phyloP scores from a whole-genome alignment of 345 rosid genomes.

The Hibiscus mutabilis region DNA sequence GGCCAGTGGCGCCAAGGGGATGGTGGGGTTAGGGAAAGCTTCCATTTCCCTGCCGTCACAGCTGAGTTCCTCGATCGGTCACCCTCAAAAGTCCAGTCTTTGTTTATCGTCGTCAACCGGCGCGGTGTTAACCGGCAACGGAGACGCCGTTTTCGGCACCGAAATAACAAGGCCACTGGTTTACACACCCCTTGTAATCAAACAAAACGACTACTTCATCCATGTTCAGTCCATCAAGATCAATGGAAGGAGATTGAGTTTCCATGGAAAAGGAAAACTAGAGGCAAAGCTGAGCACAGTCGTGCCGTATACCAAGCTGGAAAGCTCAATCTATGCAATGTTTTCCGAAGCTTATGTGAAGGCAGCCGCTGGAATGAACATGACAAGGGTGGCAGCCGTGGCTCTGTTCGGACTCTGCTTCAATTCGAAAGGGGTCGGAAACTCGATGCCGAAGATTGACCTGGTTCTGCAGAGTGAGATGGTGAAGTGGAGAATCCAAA shows the following conservation, averaged over 20 bases:
- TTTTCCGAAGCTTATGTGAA: slow-evolving; percentile 34
- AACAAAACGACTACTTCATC: slow-evolving; percentile 36
- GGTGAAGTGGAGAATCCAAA: slow-evolving; percentile 72
- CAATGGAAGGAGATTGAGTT: slow-evolving; percentile 30
- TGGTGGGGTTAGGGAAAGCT: slow-evolving; percentile 55
- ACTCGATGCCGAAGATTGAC: slow-evolving; percentile 47
- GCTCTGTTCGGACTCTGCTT: slow-evolving; percentile 60
- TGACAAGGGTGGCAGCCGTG: slow-evolving; percentile 32
- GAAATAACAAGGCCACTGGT: slow-evolving; percentile 36
- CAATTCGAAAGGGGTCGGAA: slow-evolving; percentile 10
- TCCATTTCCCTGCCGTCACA: slow-evolving; percentile 52
- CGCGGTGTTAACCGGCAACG: slow-evolving; percentile 28
- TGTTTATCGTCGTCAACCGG: slow-evolving; percentile 53
- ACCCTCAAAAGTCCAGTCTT: slow-evolving; percentile 32
- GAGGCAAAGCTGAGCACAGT: slow-evolving; percentile 46
- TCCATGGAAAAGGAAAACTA: slow-evolving; percentile 11
- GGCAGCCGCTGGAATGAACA: slow-evolving; percentile 37
- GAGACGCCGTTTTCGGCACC: slow-evolving; percentile 27
- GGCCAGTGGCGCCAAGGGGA: slow-evolving; percentile 41
- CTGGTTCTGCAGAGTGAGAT: slow-evolving; percentile 79
- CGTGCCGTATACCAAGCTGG: slow-evolving; percentile 58
- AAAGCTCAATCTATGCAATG: slow-evolving; percentile 43
- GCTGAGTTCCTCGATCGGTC: slow-evolving; percentile 30
- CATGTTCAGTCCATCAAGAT: slow-evolving; percentile 50
- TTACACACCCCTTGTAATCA: slow-evolving; percentile 45